Evolutionary conservation across 805 yeast species (phyloP).

Genomic region (Candida peoriensis): DNA sequence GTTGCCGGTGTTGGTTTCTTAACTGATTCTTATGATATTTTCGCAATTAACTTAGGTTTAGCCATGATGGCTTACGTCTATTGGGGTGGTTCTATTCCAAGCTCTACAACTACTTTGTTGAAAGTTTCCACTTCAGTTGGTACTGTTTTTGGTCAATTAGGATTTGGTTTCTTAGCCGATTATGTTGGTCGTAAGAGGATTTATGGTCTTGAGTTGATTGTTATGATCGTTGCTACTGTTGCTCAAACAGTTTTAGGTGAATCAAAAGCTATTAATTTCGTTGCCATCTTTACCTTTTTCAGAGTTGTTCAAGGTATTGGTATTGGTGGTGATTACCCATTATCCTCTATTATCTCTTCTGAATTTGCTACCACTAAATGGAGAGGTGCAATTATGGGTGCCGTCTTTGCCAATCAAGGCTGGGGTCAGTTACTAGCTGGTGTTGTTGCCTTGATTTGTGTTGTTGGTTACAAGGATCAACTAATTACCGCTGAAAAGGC

Average conservation of each 20-base stretch:
- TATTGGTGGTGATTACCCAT: constrained; percentile 96
- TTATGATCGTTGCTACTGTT: constrained; percentile 77
- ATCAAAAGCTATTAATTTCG: constrained; percentile 67
- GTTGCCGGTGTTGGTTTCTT: constrained; percentile 94
- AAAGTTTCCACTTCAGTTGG: constrained; percentile 92
- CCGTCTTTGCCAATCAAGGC: constrained; percentile 95
- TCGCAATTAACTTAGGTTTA: constrained; percentile 80
- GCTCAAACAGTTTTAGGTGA: constrained; percentile 71
- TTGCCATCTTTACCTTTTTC: constrained; percentile 68
- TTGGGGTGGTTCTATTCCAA: constrained; percentile 62
- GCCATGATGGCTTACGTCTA: constrained; percentile 73
- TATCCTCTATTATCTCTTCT: constrained; percentile 88
- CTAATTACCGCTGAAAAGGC: constrained; percentile 49
- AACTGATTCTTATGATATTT: constrained; percentile 90
- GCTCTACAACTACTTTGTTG: constrained; percentile 67
- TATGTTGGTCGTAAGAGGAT: constrained; percentile 78
- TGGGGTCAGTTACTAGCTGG: constrained; percentile 91
- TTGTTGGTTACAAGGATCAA: constrained; percentile 69
- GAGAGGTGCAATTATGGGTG: constrained; percentile 98
- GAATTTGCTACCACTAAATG: constrained; percentile 92
- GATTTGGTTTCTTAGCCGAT: constrained; percentile 83
- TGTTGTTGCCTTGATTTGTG: constrained; percentile 71
- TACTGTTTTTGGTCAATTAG: constrained; percentile 86
- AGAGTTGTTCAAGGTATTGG: constrained; percentile 93
- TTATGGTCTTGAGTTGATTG: constrained; percentile 81